Evolutionary conservation across 352 stramenopile genomes (phyloP).

Genomic region (Achlya hypogyna): DNA sequence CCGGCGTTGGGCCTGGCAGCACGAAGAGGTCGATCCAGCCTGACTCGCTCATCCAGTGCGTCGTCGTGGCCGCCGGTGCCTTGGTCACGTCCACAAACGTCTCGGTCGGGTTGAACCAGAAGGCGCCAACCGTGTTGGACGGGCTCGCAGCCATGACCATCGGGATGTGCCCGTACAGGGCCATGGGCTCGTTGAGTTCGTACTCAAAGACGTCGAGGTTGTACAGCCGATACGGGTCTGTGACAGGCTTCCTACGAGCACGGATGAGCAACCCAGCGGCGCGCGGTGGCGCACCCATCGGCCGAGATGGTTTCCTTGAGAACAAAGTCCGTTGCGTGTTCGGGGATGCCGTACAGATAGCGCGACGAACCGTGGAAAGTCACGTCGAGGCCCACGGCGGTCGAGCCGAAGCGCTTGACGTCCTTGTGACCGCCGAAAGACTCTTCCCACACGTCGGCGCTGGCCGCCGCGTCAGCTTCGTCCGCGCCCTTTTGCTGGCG

Average conservation of each 20-base stretch:
- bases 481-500: constrained; percentile 52
- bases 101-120: constrained; percentile 99
- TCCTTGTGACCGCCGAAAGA: constrained; percentile 90
- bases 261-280: constrained; percentile 10
- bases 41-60: constrained; percentile 93
- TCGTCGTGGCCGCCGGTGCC: constrained; percentile 43
- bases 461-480: constrained; percentile 16
- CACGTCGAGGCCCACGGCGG: constrained; percentile 94
- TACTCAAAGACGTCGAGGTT: constrained; percentile 99
- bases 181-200: constrained; percentile 97
- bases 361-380: constrained; percentile 76
- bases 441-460: constrained; percentile 83
- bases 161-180: constrained; percentile 91
- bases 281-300: constrained; percentile 11
- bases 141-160: constrained; percentile 58
- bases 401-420: constrained; percentile 80
- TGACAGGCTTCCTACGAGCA: constrained; percentile 27
- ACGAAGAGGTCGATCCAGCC: constrained; percentile 97
- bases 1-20: constrained; percentile 80
- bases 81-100: constrained; percentile 97
- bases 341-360: constrained; percentile 94
- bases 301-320: constrained; percentile 88
- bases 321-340: constrained; percentile 92
- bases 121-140: constrained; percentile 86
- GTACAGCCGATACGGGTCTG: constrained; percentile 98